Percentiles rank a stretch among this genome's conserved stretches.
These are phyloP conservation scores for Arthrinium phaeospermum DNA, from an alignment of 2,329 filamentous ascomycete species.

Conservation along the genomic window DNA sequence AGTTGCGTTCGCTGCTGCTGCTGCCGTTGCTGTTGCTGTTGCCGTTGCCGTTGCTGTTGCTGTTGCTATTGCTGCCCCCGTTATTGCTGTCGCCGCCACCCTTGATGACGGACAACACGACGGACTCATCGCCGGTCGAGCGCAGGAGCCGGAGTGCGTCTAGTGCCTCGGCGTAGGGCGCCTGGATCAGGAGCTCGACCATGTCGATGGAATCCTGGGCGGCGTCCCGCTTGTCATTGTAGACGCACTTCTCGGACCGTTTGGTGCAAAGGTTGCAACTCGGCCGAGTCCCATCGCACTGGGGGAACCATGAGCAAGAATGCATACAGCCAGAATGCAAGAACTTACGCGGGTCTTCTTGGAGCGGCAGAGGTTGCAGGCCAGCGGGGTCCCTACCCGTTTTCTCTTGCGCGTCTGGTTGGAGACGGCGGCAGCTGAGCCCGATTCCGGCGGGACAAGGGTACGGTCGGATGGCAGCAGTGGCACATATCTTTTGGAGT, in stretches of 20 bases:
- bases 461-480: not conserved
- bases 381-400: constrained; percentile 10
- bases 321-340: too few species aligned
- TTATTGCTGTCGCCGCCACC: too few species aligned
- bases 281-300: constrained; percentile 20
- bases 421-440: not conserved
- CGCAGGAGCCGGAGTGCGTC: constrained; percentile 3
- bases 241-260: constrained; percentile 12
- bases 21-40: not conserved
- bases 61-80: too few species aligned
- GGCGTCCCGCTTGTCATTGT: constrained; percentile 5
- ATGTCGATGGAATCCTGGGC: constrained; percentile 2
- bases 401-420: constrained; percentile 6
- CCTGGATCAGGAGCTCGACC: not conserved
- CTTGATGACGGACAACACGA: constrained; percentile 1
- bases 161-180: not conserved
- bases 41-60: too few species aligned
- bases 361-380: constrained; percentile 15
- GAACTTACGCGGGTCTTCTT: constrained; percentile 20
- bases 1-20: not conserved
- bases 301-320: not conserved
- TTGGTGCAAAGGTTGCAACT: constrained; percentile 2
- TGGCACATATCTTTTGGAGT: not conserved
- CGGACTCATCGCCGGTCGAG: not conserved
- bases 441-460: not conserved